Conservation (phyloP, 495 filamentous ascomycete genomes). For the Massariosphaeria phaeospora region DNA sequence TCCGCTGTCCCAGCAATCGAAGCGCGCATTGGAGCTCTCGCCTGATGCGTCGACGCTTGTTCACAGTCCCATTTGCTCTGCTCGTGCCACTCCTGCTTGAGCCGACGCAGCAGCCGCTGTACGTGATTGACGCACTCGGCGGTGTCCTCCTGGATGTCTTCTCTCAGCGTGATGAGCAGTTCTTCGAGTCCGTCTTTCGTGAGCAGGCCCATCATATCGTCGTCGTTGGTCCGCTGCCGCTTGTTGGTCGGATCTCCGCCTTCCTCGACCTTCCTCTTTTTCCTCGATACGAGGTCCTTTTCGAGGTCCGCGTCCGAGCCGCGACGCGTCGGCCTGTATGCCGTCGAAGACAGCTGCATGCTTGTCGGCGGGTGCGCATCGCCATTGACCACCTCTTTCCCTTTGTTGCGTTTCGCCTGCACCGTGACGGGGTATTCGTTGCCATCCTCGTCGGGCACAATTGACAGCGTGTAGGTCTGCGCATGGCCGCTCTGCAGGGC, state of each 20-base stretch:
- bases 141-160: constrained; percentile 33
- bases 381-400: neutral
- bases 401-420: constrained; percentile 5
- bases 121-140: constrained; percentile 33
- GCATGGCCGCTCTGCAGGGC: neutral
- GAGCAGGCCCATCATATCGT: constrained; percentile 19
- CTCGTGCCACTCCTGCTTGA: constrained; percentile 36
- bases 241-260: constrained; percentile 7
- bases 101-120: constrained; percentile 28
- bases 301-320: constrained; percentile 22
- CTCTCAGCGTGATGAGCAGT: constrained; percentile 15
- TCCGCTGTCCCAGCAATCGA: too few species aligned
- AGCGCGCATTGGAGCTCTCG: too few species aligned
- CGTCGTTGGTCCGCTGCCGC: constrained; percentile 8
- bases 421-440: constrained; percentile 24
- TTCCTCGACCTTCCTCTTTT: constrained; percentile 12
- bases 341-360: neutral
- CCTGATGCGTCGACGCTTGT: neutral
- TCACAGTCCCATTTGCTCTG: constrained; percentile 33
- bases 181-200: constrained; percentile 24
- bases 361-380: neutral
- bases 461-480: constrained; percentile 7
- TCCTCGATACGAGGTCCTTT: constrained; percentile 22
- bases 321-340: constrained; percentile 11
- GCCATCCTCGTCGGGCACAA: constrained; percentile 22